These are phyloP conservation scores for Tuber indicum DNA, from an alignment of 495 filamentous ascomycete species.

Conservation along the genomic window DNA sequence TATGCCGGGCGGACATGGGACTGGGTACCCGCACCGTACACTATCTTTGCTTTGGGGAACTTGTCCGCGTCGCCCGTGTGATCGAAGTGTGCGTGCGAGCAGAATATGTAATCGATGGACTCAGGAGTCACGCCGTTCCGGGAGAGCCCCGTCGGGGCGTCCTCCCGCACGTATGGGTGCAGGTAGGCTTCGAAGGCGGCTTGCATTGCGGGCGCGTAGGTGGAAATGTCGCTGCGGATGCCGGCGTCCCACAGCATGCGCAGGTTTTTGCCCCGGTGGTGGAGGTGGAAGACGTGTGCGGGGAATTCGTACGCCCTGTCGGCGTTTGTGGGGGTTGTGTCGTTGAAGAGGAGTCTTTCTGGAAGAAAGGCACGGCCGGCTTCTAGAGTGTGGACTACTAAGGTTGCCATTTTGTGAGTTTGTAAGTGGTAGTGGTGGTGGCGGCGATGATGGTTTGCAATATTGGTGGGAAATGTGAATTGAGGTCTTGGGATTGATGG, in stretches of 20 bases:
- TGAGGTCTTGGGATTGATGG: neutral
- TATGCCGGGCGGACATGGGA: conserved; percentile 48
- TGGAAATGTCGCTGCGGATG: conserved; percentile 10
- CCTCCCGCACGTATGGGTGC: conserved; percentile 14
- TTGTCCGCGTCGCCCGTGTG: conserved; percentile 53
- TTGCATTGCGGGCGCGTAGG: neutral
- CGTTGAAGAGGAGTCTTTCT: conserved; percentile 14
- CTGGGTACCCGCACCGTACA: conserved; percentile 56
- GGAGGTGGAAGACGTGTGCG: conserved; percentile 14
- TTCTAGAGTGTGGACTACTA: conserved; percentile 16
- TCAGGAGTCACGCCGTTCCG: conserved; percentile 45
- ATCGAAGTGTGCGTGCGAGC: conserved; percentile 58
- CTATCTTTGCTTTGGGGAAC: conserved; percentile 51
- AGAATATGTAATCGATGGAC: conserved; percentile 54
- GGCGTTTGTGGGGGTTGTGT: conserved; percentile 12
- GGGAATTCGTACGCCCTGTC: conserved; percentile 10
- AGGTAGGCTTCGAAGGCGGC: neutral
- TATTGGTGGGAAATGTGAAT: neutral
- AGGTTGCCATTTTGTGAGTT: neutral
- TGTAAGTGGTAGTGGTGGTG: neutral
- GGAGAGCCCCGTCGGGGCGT: conserved; percentile 13
- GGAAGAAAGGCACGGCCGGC: conserved; percentile 4
- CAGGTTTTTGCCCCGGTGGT: conserved; percentile 18
- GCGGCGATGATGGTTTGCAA: neutral
- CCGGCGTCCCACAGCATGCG: conserved; percentile 19